These are phyloP conservation scores for Nothophoma quercina DNA, from an alignment of 2,329 filamentous ascomycete species.

Conservation along the genomic window DNA sequence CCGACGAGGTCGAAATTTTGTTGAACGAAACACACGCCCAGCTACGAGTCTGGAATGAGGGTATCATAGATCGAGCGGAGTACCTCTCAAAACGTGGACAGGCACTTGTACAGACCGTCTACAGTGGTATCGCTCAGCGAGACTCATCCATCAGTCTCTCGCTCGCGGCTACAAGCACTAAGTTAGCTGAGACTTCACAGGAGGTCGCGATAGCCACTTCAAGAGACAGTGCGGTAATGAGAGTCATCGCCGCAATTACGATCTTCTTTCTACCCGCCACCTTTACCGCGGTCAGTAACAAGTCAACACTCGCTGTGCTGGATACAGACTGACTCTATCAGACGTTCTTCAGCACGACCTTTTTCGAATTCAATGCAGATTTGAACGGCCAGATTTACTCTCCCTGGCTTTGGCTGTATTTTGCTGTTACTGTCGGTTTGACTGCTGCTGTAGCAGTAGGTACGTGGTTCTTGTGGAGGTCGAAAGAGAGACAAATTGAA, in stretches of 20 bases:
- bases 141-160: conserved; percentile 23
- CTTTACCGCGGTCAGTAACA: neutral
- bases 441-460: neutral
- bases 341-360: neutral
- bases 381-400: neutral
- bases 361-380: neutral
- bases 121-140: conserved; percentile 31
- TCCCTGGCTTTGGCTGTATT: neutral
- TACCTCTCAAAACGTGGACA: conserved; percentile 25
- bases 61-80: neutral
- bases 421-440: neutral
- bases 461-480: neutral
- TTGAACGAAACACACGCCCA: neutral
- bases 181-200: conserved; percentile 4
- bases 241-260: neutral
- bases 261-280: neutral
- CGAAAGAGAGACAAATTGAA: neutral
- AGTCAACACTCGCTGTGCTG: neutral
- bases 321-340: too few relatives aligned
- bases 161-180: conserved; percentile 15
- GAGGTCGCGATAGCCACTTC: neutral
- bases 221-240: neutral
- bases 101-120: conserved; percentile 22
- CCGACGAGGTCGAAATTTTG: too few relatives aligned
- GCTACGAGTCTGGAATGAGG: neutral